Evolutionary conservation across 2,329 filamentous ascomycete genomes (phyloP), one percentile per base, ranked within the genome.

Genomic region (Endoconidiophora polonica): DNA sequence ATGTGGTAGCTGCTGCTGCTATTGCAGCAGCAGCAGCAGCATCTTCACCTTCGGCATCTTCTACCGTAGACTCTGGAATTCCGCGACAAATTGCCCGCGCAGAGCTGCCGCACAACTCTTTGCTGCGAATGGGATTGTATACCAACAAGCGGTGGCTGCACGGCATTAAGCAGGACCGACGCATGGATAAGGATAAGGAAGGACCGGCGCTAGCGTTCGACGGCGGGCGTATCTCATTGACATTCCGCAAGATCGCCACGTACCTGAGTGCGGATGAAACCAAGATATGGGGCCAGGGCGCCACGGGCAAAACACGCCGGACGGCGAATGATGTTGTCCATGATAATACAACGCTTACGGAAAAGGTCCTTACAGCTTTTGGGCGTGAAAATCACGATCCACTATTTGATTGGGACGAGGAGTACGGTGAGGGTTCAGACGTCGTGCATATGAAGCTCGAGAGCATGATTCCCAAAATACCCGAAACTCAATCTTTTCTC

Each of bases 131-230:
- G 63, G 88, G 88, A 2, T 69, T 86, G 16, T 62, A 69, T 38
- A 94, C 87, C 1, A 98, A 98, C 60, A 77, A 74, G 65, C 74
- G 78, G 57, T 96, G 88, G 86, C 73, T 95, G 9, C 91, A 98
- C 65, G 80, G 80, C n/a, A 95, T 98, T 61, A 80, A 83, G 46
- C 78, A 83, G 41, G 91, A 98, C 64, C 93, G 88, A 61, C 77
- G 91, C 23, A 67, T 74, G 0, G 65, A 69, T 1, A 65, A 68
- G 1, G 82, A 88, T 56, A 88, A 90, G 62, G 71, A 74, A 0
- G 57, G 68, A 0, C 74, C 75, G 4, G 90, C 96, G 61, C 72
- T 79, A 39, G 82, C 83, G 0, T 86, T 76, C 58, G 69, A 68
- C 4, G 83, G 87, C 5, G 78, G 80, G 44, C 82, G 91, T 44